Percentiles rank a stretch among this genome's conserved stretches.
Conservation (phyloP, 208 protist species). For the Leishmania gerbilli region DNA sequence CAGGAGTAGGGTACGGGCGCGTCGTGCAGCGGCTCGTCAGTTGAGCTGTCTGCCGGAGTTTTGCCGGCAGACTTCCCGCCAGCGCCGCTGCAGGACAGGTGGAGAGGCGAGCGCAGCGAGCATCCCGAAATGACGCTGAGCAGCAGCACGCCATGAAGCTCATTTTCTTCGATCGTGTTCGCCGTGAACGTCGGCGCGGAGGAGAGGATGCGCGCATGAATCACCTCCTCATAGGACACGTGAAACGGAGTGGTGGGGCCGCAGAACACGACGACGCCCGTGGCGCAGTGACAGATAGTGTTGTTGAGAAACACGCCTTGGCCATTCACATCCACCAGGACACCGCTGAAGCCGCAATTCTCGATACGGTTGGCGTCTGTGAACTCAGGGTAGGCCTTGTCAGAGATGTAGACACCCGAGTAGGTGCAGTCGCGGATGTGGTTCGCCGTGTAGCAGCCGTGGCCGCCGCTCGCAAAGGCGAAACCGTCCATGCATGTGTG, state of each 20-base stretch:
- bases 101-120: slow-evolving; percentile 42
- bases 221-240: slow-evolving; percentile 44
- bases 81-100: slow-evolving; percentile 9
- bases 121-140: slow-evolving; percentile 56
- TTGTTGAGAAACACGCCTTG: slow-evolving; percentile 25
- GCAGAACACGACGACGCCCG: slow-evolving; percentile 66
- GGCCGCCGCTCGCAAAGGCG: slow-evolving; percentile 45
- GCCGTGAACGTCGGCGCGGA: slow-evolving; percentile 55
- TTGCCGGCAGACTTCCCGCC: slow-evolving; percentile 5
- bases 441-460: slow-evolving; percentile 63
- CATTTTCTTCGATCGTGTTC: slow-evolving; percentile 77
- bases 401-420: slow-evolving; percentile 66
- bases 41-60: background rate
- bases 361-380: slow-evolving; percentile 59
- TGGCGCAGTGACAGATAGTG: slow-evolving; percentile 48
- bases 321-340: slow-evolving; percentile 71
- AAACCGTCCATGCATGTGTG: slow-evolving; percentile 78
- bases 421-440: slow-evolving; percentile 63
- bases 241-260: slow-evolving; percentile 51
- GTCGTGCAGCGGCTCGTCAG: slow-evolving; percentile 21
- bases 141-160: slow-evolving; percentile 77
- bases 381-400: slow-evolving; percentile 55
- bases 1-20: slow-evolving; percentile 12
- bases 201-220: slow-evolving; percentile 39
- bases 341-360: slow-evolving; percentile 58